These are phyloP conservation scores for Fusarium duplospermum DNA, from an alignment of 2,329 filamentous ascomycete species.

Conservation along the genomic window DNA sequence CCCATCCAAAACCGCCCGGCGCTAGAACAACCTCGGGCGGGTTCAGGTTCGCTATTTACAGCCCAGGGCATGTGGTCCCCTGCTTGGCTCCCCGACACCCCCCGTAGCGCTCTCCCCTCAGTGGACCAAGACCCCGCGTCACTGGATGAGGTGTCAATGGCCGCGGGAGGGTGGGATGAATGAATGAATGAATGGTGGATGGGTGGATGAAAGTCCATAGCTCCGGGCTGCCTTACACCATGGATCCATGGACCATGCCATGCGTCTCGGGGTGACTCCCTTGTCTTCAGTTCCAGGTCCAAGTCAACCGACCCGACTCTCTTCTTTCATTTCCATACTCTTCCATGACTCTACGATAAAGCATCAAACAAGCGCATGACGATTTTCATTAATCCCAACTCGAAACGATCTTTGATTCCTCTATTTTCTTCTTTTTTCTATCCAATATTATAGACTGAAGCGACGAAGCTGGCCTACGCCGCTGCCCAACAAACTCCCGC, in stretches of 20 bases:
- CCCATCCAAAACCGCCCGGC: slow-evolving; percentile 7
- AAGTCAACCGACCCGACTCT: slow-evolving; percentile 13
- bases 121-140: slow-evolving; percentile 29
- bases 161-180: background rate
- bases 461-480: slow-evolving; percentile 46
- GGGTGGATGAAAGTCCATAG: background rate
- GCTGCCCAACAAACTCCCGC: slow-evolving; percentile 34
- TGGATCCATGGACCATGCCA: slow-evolving; percentile 7
- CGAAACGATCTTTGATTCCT: slow-evolving; percentile 32
- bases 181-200: background rate
- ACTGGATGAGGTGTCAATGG: slow-evolving; percentile 5
- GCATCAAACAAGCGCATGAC: slow-evolving; percentile 40
- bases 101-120: slow-evolving; percentile 9
- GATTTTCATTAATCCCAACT: slow-evolving; percentile 27
- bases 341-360: slow-evolving; percentile 44
- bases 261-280: slow-evolving; percentile 26
- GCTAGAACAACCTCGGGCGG: slow-evolving; percentile 25
- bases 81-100: slow-evolving; percentile 13
- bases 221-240: slow-evolving; percentile 29
- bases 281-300: slow-evolving; percentile 18
- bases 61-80: slow-evolving; percentile 32
- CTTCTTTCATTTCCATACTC: slow-evolving; percentile 38
- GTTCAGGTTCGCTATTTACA: slow-evolving; percentile 3
- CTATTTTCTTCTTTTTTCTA: slow-evolving; percentile 7
- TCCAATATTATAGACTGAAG: slow-evolving; percentile 33